Conservation (phyloP, 2,329 filamentous ascomycete species). For the Trichoderma breve region DNA sequence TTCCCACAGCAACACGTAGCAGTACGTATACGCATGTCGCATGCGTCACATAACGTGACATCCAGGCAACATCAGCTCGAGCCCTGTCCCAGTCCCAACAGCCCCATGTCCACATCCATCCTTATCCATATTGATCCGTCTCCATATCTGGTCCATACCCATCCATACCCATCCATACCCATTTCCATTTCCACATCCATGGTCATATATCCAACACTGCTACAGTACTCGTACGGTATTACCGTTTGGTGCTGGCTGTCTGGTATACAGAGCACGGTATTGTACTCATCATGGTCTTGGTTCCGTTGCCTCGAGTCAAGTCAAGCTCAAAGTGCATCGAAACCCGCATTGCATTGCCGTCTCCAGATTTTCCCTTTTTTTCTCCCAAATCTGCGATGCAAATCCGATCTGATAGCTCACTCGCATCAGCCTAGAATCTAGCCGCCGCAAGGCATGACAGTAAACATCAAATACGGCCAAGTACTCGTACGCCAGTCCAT, state of each 20-base stretch:
- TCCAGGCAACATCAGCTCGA: not conserved
- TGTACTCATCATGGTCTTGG: not conserved
- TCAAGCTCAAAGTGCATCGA: not conserved
- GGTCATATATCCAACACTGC: not conserved
- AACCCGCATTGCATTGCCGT: not conserved
- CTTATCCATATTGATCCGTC: not conserved
- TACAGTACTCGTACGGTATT: not conserved
- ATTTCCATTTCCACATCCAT: not conserved
- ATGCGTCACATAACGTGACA: conserved; percentile 16
- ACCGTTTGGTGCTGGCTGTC: not conserved
- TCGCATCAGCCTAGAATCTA: not conserved
- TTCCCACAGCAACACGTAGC: not conserved
- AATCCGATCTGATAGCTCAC: not conserved
- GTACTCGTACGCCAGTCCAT: not conserved
- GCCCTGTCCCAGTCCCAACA: not conserved
- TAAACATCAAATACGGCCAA: not conserved
- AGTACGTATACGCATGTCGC: not conserved
- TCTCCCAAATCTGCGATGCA: not conserved
- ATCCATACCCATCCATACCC: not conserved
- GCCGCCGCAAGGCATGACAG: not conserved
- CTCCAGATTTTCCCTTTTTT: not conserved
- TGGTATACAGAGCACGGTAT: not conserved
- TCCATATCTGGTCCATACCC: not conserved
- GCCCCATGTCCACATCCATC: not conserved
- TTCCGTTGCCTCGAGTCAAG: not conserved